Evolutionary conservation across 1,139 yeast genomes (phyloP).

Genomic region (Hansenula lynferdii): DNA sequence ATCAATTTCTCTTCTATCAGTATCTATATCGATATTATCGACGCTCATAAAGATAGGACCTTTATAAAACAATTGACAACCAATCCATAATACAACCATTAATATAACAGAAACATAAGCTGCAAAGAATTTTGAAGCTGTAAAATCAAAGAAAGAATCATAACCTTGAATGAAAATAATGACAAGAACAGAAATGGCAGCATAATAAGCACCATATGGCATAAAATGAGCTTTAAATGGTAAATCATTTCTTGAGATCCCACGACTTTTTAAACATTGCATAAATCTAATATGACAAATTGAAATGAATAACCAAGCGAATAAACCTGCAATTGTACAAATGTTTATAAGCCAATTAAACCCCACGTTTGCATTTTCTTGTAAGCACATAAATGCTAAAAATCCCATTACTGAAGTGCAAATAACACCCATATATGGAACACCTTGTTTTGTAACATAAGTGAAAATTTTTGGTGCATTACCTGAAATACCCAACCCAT

Average conservation of each 20-base stretch:
- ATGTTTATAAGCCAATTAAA: conserved; percentile 84
- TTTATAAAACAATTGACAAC: conserved; percentile 43
- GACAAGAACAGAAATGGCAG: conserved; percentile 41
- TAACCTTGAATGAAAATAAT: conserved; percentile 70
- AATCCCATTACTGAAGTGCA: conserved; percentile 59
- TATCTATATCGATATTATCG: conserved; percentile 57
- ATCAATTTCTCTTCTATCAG: conserved; percentile 56
- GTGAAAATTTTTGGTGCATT: conserved; percentile 57
- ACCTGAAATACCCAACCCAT: conserved; percentile 56
- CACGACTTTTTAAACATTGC: conserved; percentile 52
- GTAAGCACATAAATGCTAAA: conserved; percentile 60
- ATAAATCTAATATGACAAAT: conserved; percentile 64
- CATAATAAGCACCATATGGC: conserved; percentile 62
- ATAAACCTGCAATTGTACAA: conserved; percentile 70
- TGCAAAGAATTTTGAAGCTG: conserved; percentile 54
- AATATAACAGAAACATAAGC: conserved; percentile 62
- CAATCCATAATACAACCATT: conserved; percentile 46
- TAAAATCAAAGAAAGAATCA: conserved; percentile 50
- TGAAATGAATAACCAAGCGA: conserved; percentile 69
- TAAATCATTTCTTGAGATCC: conserved; percentile 56
- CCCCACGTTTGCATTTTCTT: conserved; percentile 55
- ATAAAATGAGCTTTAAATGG: conserved; percentile 66
- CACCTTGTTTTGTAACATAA: conserved; percentile 55
- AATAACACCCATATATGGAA: conserved; percentile 57
- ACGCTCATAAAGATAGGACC: conserved; percentile 36